phyloP scores from a whole-genome alignment of 495 filamentous ascomycete species.

The Haplographium delicatum region DNA sequence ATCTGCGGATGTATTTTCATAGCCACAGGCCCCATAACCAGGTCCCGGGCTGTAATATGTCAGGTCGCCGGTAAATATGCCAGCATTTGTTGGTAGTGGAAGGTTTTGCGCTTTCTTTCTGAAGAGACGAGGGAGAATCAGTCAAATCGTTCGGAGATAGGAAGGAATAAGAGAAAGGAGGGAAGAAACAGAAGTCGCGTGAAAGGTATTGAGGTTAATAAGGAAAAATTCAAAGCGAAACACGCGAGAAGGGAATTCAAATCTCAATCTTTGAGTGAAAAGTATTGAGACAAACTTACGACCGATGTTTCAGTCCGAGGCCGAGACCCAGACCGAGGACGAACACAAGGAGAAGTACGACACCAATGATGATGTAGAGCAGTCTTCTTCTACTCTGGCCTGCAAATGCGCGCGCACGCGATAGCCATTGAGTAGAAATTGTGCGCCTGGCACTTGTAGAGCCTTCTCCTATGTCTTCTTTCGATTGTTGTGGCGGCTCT shows the following conservation, averaged over 20 bases:
- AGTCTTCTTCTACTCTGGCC: slow-evolving; percentile 36
- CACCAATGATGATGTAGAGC: slow-evolving; percentile 22
- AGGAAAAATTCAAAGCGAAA: not conserved
- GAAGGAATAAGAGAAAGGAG: not conserved
- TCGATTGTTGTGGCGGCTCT: not conserved
- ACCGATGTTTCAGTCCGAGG: slow-evolving; percentile 16
- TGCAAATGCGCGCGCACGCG: slow-evolving; percentile 36
- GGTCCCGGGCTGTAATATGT: slow-evolving; percentile 66
- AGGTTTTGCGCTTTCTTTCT: slow-evolving; percentile 34
- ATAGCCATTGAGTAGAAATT: slow-evolving; percentile 31
- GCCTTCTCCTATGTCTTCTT: slow-evolving; percentile 5
- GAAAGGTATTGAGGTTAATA: not conserved
- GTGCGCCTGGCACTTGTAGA: slow-evolving; percentile 15
- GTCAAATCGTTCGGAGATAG: slow-evolving; percentile 8
- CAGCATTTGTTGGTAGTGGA: slow-evolving; percentile 48
- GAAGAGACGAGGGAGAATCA: not conserved
- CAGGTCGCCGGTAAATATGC: slow-evolving; percentile 56
- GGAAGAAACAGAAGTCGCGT: not conserved
- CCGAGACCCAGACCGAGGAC: slow-evolving; percentile 32
- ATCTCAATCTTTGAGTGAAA: slow-evolving; percentile 10
- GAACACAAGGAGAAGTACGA: slow-evolving; percentile 27
- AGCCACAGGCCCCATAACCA: slow-evolving; percentile 67
- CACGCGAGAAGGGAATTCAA: slow-evolving; percentile 1
- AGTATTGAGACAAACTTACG: slow-evolving; percentile 18
- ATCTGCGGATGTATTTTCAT: slow-evolving; percentile 44